Evolutionary conservation across 495 filamentous ascomycete genomes (phyloP).

Genomic region (Peziza echinospora): DNA sequence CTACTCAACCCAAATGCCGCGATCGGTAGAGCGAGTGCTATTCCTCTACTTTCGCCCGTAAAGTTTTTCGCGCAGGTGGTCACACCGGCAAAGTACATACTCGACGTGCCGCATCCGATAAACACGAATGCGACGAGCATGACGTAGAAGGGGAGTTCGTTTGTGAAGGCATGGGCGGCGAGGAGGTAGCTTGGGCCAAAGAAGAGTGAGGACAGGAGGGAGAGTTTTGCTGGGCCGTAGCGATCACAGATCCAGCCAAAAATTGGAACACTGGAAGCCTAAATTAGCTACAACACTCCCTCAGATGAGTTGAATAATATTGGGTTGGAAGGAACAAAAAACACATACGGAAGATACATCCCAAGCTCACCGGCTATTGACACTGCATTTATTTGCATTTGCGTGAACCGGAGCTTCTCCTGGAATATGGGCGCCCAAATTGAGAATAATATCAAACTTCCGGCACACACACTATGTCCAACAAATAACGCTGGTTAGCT

Average conservation of each 20-base stretch:
- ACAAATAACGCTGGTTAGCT: too few relatives aligned
- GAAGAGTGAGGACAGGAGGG: constrained; percentile 43
- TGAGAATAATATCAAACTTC: constrained; percentile 70
- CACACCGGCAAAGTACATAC: constrained; percentile 70
- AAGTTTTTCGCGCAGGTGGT: constrained; percentile 97
- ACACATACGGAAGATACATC: constrained; percentile 47
- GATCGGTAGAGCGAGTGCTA: constrained; percentile 79
- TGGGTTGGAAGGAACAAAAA: too few relatives aligned
- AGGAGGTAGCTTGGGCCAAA: constrained; percentile 68
- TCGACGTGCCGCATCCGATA: constrained; percentile 61
- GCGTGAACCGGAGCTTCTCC: constrained; percentile 59
- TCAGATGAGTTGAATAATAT: too few relatives aligned
- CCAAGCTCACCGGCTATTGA: constrained; percentile 63
- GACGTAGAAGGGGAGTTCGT: constrained; percentile 48
- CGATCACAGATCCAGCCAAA: constrained; percentile 83
- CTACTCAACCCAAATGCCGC: constrained; percentile 79
- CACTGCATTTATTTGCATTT: constrained; percentile 76
- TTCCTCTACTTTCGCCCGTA: constrained; percentile 43
- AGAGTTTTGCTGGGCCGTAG: constrained; percentile 51
- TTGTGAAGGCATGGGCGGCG: constrained; percentile 55
- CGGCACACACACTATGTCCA: constrained; percentile 40
- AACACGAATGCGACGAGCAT: constrained; percentile 69
- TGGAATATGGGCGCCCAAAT: constrained; percentile 81
- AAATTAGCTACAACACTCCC: too few relatives aligned
- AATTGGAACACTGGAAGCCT: constrained; percentile 42